phyloP scores from a whole-genome alignment of 2,329 filamentous ascomycete genomes.

The Penicillium sp. region DNA sequence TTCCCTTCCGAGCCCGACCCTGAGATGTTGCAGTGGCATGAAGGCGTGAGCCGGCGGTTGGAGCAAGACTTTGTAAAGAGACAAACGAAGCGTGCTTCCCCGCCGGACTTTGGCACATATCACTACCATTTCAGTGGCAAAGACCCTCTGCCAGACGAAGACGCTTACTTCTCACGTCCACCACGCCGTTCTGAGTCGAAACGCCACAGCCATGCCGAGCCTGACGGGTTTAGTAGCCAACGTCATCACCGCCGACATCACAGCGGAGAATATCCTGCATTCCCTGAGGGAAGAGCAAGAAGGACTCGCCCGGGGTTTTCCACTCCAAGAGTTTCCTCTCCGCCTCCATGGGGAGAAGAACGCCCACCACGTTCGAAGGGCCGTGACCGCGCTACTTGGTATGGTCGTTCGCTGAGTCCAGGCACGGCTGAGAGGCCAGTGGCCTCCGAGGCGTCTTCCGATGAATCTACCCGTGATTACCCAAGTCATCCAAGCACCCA shows the following conservation, averaged over 20 bases:
- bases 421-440: slow-evolving; percentile 21
- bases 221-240: slow-evolving; percentile 20
- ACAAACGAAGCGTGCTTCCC: slow-evolving; percentile 34
- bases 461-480: slow-evolving; percentile 18
- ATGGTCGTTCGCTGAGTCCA: slow-evolving; percentile 20
- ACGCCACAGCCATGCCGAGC: slow-evolving; percentile 17
- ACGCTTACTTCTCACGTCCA: slow-evolving; percentile 18
- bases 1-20: slow-evolving; percentile 70
- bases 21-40: slow-evolving; percentile 84
- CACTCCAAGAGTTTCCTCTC: slow-evolving; percentile 30
- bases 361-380: slow-evolving; percentile 20
- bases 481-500: slow-evolving; percentile 15
- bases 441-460: slow-evolving; percentile 31
- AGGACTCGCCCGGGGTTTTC: slow-evolving; percentile 16
- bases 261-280: slow-evolving; percentile 22
- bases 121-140: slow-evolving; percentile 34
- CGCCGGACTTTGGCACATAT: slow-evolving; percentile 30
- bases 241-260: slow-evolving; percentile 25
- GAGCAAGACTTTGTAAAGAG: slow-evolving; percentile 56
- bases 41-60: slow-evolving; percentile 67
- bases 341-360: slow-evolving; percentile 21
- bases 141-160: slow-evolving; percentile 27
- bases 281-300: slow-evolving; percentile 18
- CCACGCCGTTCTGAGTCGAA: slow-evolving; percentile 16
- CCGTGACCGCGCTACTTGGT: slow-evolving; percentile 21